Conservation (phyloP, 78 protist species). For the Trichosphaerium sp. region DNA sequence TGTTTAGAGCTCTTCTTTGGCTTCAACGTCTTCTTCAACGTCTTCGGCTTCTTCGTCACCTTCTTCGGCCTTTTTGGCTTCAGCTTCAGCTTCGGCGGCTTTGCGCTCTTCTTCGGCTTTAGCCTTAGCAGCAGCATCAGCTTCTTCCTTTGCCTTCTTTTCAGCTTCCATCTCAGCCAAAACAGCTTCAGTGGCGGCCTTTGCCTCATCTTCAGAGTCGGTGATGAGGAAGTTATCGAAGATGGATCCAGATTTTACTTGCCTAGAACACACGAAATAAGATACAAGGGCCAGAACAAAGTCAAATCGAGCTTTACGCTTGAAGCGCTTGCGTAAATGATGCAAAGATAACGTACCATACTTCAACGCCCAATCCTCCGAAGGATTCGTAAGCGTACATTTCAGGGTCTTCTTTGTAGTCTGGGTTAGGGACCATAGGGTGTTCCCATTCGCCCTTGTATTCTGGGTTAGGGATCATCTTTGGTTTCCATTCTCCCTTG, state of each 20-base stretch:
- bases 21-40: slow-evolving; percentile 12
- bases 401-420: slow-evolving; percentile 57
- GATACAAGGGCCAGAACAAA: too few relatives aligned
- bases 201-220: slow-evolving; percentile 58
- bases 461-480: slow-evolving; percentile 84
- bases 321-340: neutral
- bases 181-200: neutral
- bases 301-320: too few relatives aligned
- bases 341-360: slow-evolving; percentile 75
- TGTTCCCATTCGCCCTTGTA: slow-evolving; percentile 91
- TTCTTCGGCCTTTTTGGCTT: slow-evolving; percentile 3
- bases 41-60: slow-evolving; percentile 35
- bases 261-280: too few relatives aligned
- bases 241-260: slow-evolving; percentile 92
- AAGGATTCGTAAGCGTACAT: slow-evolving; percentile 48
- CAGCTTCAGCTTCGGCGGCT: slow-evolving; percentile 37
- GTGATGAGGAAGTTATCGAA: slow-evolving; percentile 92
- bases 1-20: slow-evolving; percentile 16
- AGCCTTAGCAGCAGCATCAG: slow-evolving; percentile 43
- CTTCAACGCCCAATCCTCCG: slow-evolving; percentile 75
- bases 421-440: slow-evolving; percentile 82
- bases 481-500: slow-evolving; percentile 85
- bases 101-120: slow-evolving; percentile 29
- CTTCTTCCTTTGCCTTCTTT: slow-evolving; percentile 56
- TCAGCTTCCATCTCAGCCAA: slow-evolving; percentile 50